Percentiles rank a stretch among this genome's conserved stretches.
phyloP scores from a whole-genome alignment of 176 grass and related monocot species.

The Eragrostis nindensis region DNA sequence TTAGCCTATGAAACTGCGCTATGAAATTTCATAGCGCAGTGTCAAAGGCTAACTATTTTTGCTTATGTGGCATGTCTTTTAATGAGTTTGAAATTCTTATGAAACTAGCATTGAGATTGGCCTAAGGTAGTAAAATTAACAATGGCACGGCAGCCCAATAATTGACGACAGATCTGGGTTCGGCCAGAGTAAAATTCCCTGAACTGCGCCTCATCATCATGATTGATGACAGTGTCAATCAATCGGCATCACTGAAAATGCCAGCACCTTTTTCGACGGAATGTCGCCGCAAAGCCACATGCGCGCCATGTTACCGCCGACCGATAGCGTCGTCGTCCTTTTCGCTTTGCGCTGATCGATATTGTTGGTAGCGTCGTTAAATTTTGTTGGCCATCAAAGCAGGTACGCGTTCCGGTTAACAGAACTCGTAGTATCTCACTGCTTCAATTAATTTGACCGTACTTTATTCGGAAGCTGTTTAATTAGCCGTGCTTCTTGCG shows the following conservation, averaged over 20 bases:
- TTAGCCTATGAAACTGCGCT: no score
- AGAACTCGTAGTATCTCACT: no score
- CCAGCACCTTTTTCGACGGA: not conserved
- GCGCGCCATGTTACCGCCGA: constrained; percentile 35
- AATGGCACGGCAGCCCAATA: no score
- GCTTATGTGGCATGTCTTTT: no score
- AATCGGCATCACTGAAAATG: not conserved
- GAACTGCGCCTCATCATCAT: not conserved
- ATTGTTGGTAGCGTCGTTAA: not conserved
- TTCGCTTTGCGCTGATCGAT: not conserved
- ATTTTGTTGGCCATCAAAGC: not conserved
- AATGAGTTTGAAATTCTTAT: no score
- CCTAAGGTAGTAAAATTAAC: no score
- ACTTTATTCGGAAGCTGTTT: no score
- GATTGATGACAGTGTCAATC: constrained; percentile 39
- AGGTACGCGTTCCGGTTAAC: no score
- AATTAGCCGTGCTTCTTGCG: not conserved
- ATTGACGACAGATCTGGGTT: not conserved
- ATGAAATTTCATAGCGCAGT: no score
- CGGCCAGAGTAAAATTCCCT: not conserved
- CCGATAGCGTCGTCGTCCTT: not conserved
- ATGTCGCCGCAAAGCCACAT: constrained; percentile 46
- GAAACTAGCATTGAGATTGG: no score
- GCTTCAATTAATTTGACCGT: no score
- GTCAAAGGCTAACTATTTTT: no score